Evolutionary conservation across 176 grass and related monocot genomes (phyloP).

Genomic region (Chloris gayana): DNA sequence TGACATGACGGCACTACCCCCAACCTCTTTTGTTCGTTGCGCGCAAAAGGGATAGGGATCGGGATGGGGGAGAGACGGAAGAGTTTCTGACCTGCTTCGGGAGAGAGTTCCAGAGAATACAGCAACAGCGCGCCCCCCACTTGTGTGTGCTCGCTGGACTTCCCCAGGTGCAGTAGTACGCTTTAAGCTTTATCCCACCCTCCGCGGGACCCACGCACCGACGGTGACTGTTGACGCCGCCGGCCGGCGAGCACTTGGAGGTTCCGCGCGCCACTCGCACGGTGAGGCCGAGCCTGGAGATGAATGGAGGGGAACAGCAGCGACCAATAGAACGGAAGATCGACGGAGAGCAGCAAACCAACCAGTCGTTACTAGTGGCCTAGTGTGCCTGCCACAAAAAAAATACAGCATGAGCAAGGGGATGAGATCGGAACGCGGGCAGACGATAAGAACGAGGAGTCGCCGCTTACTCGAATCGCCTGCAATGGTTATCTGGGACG

Average conservation of each 20-base stretch:
- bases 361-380: not conserved
- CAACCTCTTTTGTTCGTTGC: slow-evolving; percentile 21
- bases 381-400: not conserved
- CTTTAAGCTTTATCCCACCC: not conserved
- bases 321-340: not conserved
- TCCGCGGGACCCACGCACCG: not conserved
- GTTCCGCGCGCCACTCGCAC: too few species aligned
- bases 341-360: not conserved
- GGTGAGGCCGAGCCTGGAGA: not conserved
- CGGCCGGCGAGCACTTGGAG: slow-evolving; percentile 28
- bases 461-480: not conserved
- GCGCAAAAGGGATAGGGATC: not conserved
- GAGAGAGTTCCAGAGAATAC: slow-evolving; percentile 40
- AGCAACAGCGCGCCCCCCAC: slow-evolving; percentile 27
- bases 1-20: slow-evolving; percentile 18
- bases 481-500: not conserved
- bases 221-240: not conserved
- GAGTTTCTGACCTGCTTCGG: slow-evolving; percentile 37
- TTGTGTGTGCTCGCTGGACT: not conserved
- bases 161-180: not conserved
- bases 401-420: not conserved
- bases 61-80: not conserved
- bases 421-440: not conserved
- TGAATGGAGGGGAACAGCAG: too few species aligned
- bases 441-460: not conserved